Evolutionary conservation across 495 filamentous ascomycete species (phyloP).

Genomic region (Apodospora peruviana): DNA sequence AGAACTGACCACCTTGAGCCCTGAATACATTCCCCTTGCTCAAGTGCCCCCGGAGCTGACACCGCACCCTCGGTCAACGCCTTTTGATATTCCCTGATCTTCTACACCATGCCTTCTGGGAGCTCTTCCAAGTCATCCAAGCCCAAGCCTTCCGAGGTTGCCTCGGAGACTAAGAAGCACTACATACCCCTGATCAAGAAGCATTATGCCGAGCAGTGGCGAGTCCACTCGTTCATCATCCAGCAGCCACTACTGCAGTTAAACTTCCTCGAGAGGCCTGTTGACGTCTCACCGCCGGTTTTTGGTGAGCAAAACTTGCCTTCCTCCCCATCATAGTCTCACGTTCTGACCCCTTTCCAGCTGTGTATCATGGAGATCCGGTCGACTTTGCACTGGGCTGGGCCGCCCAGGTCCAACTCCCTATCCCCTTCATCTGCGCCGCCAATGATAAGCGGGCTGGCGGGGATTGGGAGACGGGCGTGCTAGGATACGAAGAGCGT

Average conservation of each 20-base stretch:
- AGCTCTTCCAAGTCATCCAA: conserved; percentile 26
- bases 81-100: neutral
- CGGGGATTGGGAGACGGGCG: conserved; percentile 72
- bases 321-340: neutral
- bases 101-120: conserved; percentile 46
- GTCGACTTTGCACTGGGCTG: conserved; percentile 64
- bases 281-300: conserved; percentile 27
- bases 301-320: conserved; percentile 32
- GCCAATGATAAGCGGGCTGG: conserved; percentile 70
- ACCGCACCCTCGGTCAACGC: too few species aligned
- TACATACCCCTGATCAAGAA: conserved; percentile 56
- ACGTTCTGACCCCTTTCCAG: conserved; percentile 26
- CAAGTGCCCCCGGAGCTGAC: too few species aligned
- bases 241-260: conserved; percentile 35
- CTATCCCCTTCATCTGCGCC: conserved; percentile 65
- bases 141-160: conserved; percentile 64
- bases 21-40: too few species aligned
- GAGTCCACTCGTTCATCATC: conserved; percentile 45
- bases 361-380: conserved; percentile 57
- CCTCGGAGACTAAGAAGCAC: conserved; percentile 59
- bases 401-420: conserved; percentile 27
- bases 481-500: conserved; percentile 63
- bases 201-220: conserved; percentile 40
- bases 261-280: conserved; percentile 23
- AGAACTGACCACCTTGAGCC: too few species aligned